Conservation (phyloP, 2,329 filamentous ascomycete species). For the Pestalotiopsis sp. region DNA sequence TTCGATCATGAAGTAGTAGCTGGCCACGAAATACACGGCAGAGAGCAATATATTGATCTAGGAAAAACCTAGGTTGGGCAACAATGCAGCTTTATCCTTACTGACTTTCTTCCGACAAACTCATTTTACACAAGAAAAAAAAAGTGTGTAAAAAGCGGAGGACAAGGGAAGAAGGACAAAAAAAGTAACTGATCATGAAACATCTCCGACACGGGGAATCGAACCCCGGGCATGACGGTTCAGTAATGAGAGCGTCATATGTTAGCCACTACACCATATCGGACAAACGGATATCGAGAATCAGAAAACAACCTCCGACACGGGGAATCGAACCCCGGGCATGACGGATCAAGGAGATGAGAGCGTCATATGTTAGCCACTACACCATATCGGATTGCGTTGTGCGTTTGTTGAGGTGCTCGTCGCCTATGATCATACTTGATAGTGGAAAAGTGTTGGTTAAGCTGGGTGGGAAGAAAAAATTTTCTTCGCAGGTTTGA, state of each 20-base stretch:
- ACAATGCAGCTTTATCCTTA: too few species aligned
- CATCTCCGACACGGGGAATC: conserved; percentile 29
- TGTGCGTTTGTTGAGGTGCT: not conserved
- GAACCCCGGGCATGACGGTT: conserved; percentile 29
- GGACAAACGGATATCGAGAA: not conserved
- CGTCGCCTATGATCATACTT: not conserved
- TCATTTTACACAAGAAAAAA: not conserved
- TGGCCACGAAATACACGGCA: too few species aligned
- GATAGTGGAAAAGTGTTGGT: not conserved
- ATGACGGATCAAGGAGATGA: conserved; percentile 18
- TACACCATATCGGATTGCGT: not conserved
- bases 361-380: not conserved
- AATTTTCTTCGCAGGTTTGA: not conserved
- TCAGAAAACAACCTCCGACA: conserved; percentile 20
- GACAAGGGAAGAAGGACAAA: not conserved
- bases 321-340: conserved; percentile 32
- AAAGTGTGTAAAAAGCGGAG: not conserved
- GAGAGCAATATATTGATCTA: too few species aligned
- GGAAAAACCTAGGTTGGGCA: too few species aligned
- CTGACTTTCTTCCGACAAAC: too few species aligned
- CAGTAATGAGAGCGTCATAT: not conserved
- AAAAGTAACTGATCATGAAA: not conserved
- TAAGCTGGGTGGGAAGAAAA: not conserved
- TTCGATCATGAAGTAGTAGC: too few species aligned
- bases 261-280: not conserved